Evolutionary conservation across 805 yeast species (phyloP).

Genomic region (Hanseniaspora singularis): DNA sequence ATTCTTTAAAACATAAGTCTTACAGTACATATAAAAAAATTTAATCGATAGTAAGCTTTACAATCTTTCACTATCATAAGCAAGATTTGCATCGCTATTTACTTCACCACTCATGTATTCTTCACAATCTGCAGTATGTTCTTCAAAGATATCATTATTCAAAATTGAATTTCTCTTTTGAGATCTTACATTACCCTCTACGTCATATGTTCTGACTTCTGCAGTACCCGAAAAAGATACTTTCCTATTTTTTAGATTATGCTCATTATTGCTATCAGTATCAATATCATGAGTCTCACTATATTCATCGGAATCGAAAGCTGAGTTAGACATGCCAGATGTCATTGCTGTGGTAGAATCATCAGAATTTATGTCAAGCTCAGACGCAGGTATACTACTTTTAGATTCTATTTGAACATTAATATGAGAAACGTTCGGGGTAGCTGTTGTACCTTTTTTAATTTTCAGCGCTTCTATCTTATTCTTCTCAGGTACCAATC

Average conservation of each 20-base stretch:
- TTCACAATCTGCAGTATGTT: background rate
- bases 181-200: background rate
- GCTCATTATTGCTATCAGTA: conserved; percentile 3
- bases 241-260: conserved; percentile 20
- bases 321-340: background rate
- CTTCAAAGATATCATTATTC: conserved; percentile 16
- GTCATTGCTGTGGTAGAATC: background rate
- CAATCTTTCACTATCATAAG: background rate
- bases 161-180: conserved; percentile 5
- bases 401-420: conserved; percentile 5
- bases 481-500: conserved; percentile 15
- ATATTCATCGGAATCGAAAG: background rate
- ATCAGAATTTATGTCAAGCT: background rate
- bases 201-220: conserved; percentile 20
- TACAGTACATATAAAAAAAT: too few relatives aligned
- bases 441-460: background rate
- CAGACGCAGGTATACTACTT: background rate
- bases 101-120: background rate
- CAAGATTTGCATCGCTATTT: background rate
- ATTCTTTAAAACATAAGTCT: too few relatives aligned
- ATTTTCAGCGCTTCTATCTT: background rate
- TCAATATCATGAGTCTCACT: background rate
- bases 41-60: too few relatives aligned
- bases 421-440: conserved; percentile 7
- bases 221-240: conserved; percentile 27